Base-by-base conservation (phyloP, 805 yeast species). In the Yamadazyma paraphyllophila region DNA sequence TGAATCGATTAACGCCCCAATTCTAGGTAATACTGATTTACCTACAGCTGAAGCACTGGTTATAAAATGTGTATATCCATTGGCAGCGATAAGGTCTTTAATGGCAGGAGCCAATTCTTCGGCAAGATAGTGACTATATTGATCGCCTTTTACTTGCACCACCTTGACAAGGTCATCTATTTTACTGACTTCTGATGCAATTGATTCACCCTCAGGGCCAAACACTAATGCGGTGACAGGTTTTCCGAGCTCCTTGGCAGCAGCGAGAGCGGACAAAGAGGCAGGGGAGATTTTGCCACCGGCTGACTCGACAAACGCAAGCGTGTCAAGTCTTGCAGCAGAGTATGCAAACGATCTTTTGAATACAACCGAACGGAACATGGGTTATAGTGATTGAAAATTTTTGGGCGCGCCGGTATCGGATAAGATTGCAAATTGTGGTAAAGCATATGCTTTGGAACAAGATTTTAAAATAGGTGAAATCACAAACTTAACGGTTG, bases 41-140 rank as follows among this genome's bases (percentile, higher is more conserved):
- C 97, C 97, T 16, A 84, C 83, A 1, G 96, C 81, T n/a, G 95
- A 82, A 33, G 92, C 87, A 4, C 96, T 80, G 10, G 85, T 80
- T 14, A 92, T 69, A 47, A 94, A 82, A 63, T 90, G 95, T 12
- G 86, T 78, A 66, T 72, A 77, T 25, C 69, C 76, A 9, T 35
- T 13, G 34, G 58, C 68, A 44, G 51, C 65, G 41, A 83, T 62
- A 35, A 79, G 57, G 49, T 74, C 65, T 51, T 73, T 71, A 56
- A 81, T 47, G 45, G 89, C 67, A n/a, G 94, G 90, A 5, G 96
- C 74, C 38, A 86, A 70, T 56, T 80, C 78, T 67, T 92, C 99
- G 5, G 98, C 94, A 37, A 89, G 74, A 41, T 79, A 75, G 55
- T 83, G 85, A 57, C 83, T 82, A 55, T 81, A 86, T 47, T 77